Evolutionary conservation across 805 yeast genomes (phyloP).

Genomic region (Brettanomyces custersianus): DNA sequence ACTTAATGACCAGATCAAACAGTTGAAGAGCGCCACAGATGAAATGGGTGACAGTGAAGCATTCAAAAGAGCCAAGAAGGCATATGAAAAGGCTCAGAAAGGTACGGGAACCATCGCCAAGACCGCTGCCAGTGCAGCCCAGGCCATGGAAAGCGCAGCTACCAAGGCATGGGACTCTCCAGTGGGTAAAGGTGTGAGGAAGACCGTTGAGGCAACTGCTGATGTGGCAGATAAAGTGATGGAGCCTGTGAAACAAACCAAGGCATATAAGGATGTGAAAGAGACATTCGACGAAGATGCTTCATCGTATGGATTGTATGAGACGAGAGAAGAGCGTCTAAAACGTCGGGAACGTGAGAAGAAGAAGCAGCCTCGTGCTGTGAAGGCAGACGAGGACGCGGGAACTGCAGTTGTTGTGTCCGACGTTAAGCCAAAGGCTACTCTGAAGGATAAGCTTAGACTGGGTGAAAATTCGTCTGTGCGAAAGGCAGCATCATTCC

Average conservation of each 20-base stretch:
- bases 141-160: conserved; percentile 84
- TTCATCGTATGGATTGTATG: conserved; percentile 87
- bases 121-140: conserved; percentile 83
- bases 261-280: conserved; percentile 79
- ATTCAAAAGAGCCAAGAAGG: conserved; percentile 86
- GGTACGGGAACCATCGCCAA: conserved; percentile 52
- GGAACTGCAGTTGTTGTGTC: conserved; percentile 80
- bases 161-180: conserved; percentile 94
- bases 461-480: conserved; percentile 59
- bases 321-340: conserved; percentile 73
- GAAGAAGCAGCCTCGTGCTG: conserved; percentile 50
- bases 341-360: conserved; percentile 57
- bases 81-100: conserved; percentile 77
- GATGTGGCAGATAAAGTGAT: conserved; percentile 77
- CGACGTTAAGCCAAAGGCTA: conserved; percentile 54
- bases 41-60: conserved; percentile 91
- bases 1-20: conserved; percentile 86
- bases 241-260: conserved; percentile 89
- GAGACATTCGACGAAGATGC: conserved; percentile 91
- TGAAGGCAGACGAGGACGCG: conserved; percentile 71
- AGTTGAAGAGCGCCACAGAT: conserved; percentile 92
- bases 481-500: conserved; percentile 53
- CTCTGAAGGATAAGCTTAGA: conserved; percentile 47
- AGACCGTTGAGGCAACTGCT: conserved; percentile 74
- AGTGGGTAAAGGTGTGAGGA: conserved; percentile 81